Conservation (phyloP, 2,329 filamentous ascomycete species). For the Paecilomyces niveus region DNA sequence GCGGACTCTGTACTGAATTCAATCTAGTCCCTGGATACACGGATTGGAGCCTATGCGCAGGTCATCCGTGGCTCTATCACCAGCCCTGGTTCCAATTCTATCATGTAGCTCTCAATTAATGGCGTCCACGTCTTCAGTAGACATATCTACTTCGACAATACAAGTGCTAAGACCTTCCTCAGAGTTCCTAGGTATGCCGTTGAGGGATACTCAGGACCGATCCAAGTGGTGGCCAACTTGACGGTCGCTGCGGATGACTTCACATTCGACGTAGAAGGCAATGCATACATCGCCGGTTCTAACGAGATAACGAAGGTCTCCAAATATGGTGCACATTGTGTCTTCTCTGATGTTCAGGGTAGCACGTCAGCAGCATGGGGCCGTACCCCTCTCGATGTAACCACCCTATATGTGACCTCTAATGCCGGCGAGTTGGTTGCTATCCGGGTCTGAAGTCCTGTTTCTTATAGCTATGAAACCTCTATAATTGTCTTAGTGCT, state of each 20-base stretch:
- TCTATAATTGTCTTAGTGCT: not conserved
- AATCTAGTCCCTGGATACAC: conserved; percentile 11
- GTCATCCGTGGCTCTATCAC: conserved; percentile 5
- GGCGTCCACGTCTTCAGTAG: conserved; percentile 8
- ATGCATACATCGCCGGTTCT: conserved; percentile 9
- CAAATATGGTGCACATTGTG: not conserved
- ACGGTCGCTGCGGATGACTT: conserved; percentile 11
- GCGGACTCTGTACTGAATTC: conserved; percentile 11
- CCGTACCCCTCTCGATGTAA: not conserved
- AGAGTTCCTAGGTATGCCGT: conserved; percentile 2
- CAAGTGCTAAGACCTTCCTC: conserved; percentile 5
- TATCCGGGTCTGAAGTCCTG: not conserved
- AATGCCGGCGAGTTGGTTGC: not conserved
- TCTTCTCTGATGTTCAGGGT: not conserved
- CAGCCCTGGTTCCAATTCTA: conserved; percentile 1
- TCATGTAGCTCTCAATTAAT: conserved; percentile 11
- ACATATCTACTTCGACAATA: conserved; percentile 10
- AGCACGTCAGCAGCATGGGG: not conserved
- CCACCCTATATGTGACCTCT: not conserved
- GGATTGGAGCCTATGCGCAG: conserved; percentile 4
- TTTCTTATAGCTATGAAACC: not conserved
- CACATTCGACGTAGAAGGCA: conserved; percentile 4
- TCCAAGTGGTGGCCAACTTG: conserved; percentile 6
- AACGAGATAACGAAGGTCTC: conserved; percentile 1
- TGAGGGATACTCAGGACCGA: not conserved